Base-by-base conservation (phyloP, 306 rosid species). In the Castanea sativa region DNA sequence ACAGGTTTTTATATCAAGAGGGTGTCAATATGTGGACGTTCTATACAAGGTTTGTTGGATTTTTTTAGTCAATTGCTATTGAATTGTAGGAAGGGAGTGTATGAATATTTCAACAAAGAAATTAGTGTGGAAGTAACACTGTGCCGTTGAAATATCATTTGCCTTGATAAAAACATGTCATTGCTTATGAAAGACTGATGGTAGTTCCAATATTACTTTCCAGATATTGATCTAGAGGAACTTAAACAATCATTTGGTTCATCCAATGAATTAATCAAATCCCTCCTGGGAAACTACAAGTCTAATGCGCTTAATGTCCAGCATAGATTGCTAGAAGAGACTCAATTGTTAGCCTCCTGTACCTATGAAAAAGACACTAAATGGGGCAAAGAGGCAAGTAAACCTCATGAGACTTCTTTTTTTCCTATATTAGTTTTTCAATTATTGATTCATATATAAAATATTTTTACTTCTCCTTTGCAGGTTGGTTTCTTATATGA, bases 401-500 rank as follows among this genome's bases (percentile, higher is more conserved):
- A 59, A 69, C 59, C 56, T 58, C 19, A 73, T 57, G 13, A 55
- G 23, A 5, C 45, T 41, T 8, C 12, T 18, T 61, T 6, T 38
- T 32, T 23, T 25, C 25, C 12, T 0, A 25, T 23, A 2, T 6
- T n/a, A 9, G 18, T 27, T 14, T 69, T 27, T 41, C 10, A 56
- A 60, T 49, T 29, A 25, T 18, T 41, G 3, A 16, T 3, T 13
- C 27, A 33, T 19, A 19, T 67, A 7, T 33, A 2, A 32, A 8
- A 6, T 33, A 8, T 19, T 67, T 33, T 43, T 2, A 23, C 38
- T 33, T 18, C 51, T 33, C 25, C 27, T 33, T 19, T 16, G 69
- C 88, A 93, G 91, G 88, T 88, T 73, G 98, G 98, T 77, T 93
- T 89, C 85, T 52, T 75, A 19, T 87, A 92, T 27, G 78, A 68